phyloP scores from a whole-genome alignment of 495 filamentous ascomycete genomes.

The Penicillium crystallinum region DNA sequence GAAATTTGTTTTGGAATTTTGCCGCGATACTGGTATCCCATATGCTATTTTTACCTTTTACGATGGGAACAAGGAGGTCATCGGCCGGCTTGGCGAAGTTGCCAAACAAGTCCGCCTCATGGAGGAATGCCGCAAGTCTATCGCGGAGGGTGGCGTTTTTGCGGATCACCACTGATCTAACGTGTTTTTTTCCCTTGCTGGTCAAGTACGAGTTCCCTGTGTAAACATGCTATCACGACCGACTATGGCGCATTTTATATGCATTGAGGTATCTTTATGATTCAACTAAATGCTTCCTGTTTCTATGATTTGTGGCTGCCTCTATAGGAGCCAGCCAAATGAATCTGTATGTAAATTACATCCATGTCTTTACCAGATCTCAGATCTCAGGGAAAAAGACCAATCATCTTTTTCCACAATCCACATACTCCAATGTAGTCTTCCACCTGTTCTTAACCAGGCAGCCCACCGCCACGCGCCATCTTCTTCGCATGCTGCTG shows the following conservation, averaged over 20 bases:
- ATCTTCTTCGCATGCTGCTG: slow-evolving; percentile 76
- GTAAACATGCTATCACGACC: slow-evolving; percentile 1
- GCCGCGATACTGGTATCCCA: slow-evolving; percentile 83
- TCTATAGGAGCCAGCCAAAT: neutral
- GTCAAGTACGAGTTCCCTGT: slow-evolving; percentile 7
- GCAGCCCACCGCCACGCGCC: slow-evolving; percentile 54
- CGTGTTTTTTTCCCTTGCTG: slow-evolving; percentile 3
- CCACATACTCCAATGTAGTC: neutral
- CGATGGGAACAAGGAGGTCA: slow-evolving; percentile 84
- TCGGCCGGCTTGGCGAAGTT: slow-evolving; percentile 78
- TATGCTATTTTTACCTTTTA: slow-evolving; percentile 94
- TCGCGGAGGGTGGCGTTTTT: slow-evolving; percentile 39
- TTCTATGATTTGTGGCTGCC: neutral
- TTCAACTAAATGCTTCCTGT: slow-evolving; percentile 8
- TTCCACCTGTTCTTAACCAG: slow-evolving; percentile 31
- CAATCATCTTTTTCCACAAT: neutral
- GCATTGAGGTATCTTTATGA: slow-evolving; percentile 11
- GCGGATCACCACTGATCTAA: slow-evolving; percentile 27
- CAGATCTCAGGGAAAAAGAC: neutral
- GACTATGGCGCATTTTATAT: neutral
- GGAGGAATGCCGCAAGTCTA: slow-evolving; percentile 73
- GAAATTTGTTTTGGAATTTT: slow-evolving; percentile 82
- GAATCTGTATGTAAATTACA: slow-evolving; percentile 1
- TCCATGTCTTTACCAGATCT: slow-evolving; percentile 11
- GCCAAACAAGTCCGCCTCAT: slow-evolving; percentile 82